Evolutionary conservation across 768 basidiomycete species (phyloP).

Genomic region (Amanita molliuscula): DNA sequence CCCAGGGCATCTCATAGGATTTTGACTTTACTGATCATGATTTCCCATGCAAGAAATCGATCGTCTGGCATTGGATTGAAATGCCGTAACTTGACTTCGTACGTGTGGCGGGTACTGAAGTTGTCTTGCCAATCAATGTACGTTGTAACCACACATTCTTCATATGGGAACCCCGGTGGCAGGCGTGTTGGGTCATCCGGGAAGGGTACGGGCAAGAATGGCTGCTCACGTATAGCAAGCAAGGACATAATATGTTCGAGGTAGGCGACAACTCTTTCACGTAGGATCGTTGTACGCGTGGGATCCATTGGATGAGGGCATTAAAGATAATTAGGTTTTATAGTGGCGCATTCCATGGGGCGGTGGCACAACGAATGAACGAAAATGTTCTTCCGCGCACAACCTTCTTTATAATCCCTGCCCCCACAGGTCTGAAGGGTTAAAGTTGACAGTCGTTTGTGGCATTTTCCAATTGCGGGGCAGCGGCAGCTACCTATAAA

Average conservation of each 20-base stretch:
- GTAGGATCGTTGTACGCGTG: background rate
- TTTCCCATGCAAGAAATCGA: slow-evolving; percentile 1
- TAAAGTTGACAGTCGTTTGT: background rate
- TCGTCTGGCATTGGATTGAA: background rate
- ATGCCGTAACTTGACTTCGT: slow-evolving; percentile 4
- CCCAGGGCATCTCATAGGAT: background rate
- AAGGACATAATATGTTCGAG: background rate
- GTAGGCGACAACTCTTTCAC: background rate
- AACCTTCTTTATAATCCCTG: too few relatives aligned
- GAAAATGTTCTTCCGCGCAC: background rate
- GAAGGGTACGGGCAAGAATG: background rate
- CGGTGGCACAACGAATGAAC: background rate
- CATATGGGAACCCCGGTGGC: background rate
- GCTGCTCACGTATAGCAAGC: background rate
- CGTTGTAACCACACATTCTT: background rate
- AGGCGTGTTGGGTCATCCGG: slow-evolving; percentile 3
- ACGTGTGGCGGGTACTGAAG: background rate
- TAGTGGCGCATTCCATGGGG: background rate
- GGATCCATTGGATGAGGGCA: background rate
- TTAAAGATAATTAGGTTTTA: background rate
- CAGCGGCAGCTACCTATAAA: background rate
- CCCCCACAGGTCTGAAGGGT: background rate
- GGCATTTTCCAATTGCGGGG: background rate
- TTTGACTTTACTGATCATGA: slow-evolving; percentile 1
- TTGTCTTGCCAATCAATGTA: background rate